Conservation (phyloP, 495 filamentous ascomycete species). For the Lasiosphaeris hirsuta region DNA sequence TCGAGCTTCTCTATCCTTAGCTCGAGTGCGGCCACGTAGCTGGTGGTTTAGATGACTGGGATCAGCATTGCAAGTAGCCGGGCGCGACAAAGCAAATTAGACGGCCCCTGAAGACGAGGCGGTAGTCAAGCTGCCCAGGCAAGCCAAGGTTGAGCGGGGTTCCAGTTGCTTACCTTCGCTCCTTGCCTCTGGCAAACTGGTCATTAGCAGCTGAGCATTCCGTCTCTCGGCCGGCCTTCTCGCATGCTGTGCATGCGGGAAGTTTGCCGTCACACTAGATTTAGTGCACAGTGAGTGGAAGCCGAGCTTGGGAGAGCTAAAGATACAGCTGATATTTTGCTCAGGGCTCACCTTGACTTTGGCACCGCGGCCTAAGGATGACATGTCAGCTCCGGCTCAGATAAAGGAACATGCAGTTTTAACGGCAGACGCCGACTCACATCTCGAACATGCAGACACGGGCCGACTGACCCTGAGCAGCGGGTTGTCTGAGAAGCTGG, state of each 20-base stretch:
- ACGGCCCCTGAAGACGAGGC: too few relatives aligned
- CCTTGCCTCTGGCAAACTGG: slow-evolving; percentile 90
- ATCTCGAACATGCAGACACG: slow-evolving; percentile 89
- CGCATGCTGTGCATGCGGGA: slow-evolving; percentile 88
- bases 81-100: too few relatives aligned
- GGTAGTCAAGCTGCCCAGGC: too few relatives aligned
- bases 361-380: slow-evolving; percentile 60
- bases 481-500: slow-evolving; percentile 63
- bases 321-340: background rate
- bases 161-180: slow-evolving; percentile 56
- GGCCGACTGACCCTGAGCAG: slow-evolving; percentile 85
- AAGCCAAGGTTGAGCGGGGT: too few relatives aligned
- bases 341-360: slow-evolving; percentile 66
- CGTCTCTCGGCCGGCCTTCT: slow-evolving; percentile 71
- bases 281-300: slow-evolving; percentile 7
- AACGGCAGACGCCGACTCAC: slow-evolving; percentile 40
- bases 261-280: slow-evolving; percentile 84
- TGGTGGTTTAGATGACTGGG: slow-evolving; percentile 17
- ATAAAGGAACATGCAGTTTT: background rate
- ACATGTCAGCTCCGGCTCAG: slow-evolving; percentile 18
- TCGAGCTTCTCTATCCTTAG: slow-evolving; percentile 82
- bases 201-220: slow-evolving; percentile 93
- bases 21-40: slow-evolving; percentile 91
- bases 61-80: background rate
- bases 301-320: background rate